Evolutionary conservation across 108 stramenopile species (phyloP).

Genomic region (Bacterosira constricta): DNA sequence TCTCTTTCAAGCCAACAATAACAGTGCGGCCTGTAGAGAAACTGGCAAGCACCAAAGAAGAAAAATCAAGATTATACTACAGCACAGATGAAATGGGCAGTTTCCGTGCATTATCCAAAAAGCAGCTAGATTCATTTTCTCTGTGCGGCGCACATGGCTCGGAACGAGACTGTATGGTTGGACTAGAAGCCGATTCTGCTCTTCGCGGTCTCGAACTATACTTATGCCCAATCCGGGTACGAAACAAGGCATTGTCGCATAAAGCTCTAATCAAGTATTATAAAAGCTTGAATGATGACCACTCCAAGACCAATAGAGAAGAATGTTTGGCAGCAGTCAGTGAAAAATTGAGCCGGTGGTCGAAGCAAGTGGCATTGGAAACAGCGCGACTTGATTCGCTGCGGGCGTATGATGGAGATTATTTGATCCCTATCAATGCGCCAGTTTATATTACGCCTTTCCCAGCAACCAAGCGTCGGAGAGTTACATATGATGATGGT

Average conservation of each 20-base stretch:
- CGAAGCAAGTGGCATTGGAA: slow-evolving; percentile 20
- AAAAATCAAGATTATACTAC: slow-evolving; percentile 15
- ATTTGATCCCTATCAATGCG: background rate
- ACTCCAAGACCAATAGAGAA: background rate
- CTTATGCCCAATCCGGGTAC: background rate
- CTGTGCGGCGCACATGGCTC: background rate
- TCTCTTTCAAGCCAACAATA: slow-evolving; percentile 13
- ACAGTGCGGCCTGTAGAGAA: slow-evolving; percentile 3
- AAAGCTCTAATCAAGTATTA: slow-evolving; percentile 24
- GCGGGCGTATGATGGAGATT: slow-evolving; percentile 13
- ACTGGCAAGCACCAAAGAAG: slow-evolving; percentile 3
- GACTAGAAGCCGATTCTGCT: slow-evolving; percentile 1
- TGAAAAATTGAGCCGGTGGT: slow-evolving; percentile 23
- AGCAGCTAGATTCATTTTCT: background rate
- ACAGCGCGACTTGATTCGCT: slow-evolving; percentile 8
- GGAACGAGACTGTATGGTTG: background rate
- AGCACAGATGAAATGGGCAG: slow-evolving; percentile 16
- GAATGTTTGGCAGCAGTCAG: slow-evolving; percentile 10
- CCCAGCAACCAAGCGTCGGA: slow-evolving; percentile 1
- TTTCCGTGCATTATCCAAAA: slow-evolving; percentile 9
- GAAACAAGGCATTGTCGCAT: background rate
- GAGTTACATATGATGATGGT: background rate
- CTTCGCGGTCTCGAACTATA: slow-evolving; percentile 20
- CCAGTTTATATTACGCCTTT: background rate
- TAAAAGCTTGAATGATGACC: background rate